Evolutionary conservation across 2,329 filamentous ascomycete genomes (phyloP), one percentile per base, ranked within the genome.

Genomic region (Sporothrix humicola): DNA sequence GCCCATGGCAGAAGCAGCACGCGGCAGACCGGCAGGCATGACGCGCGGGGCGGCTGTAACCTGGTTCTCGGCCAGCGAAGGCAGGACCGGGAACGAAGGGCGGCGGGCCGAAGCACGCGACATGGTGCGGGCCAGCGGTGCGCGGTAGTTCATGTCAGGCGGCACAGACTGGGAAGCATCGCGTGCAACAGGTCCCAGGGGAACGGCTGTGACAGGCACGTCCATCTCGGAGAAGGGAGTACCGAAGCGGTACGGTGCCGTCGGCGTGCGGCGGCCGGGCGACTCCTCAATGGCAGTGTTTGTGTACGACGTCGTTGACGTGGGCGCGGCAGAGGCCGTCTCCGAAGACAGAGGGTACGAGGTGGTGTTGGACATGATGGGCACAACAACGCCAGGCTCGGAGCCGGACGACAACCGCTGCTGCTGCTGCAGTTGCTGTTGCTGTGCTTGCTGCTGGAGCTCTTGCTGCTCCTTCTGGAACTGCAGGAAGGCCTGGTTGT

Each of bases 141-240:
- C 81, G 46, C 90, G 89, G 84, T 92, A 97, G 80, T 90, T 91
- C 94, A 98, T 97, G 83, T 97, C 91, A 7, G 95, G 95, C 59
- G 95, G 95, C 0, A 98, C 95, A 5, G 95, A 98, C 81, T 97
- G 94, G 37, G 94, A 97, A 65, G 87, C 85, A 79, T 96, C 92
- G 69, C 95, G 92, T 61, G 91, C 87, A 46, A 97, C 86, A 7
- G 93, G 93, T 0, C 91, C 93, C 17, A 90, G 78, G 0, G 89
- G 89, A 59, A 95, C 85, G 2, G 91, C 88, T 0, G 93, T 96
- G 74, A 97, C 83, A 0, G 95, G 95, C 13, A 95, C 90, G 80
- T 98, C 95, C 86, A 95, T 91, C 79, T 97, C 94, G 1, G 95
- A 97, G 81, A 95, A 93, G 17, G 95, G 94, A 0, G 93, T 97